Evolutionary conservation across 768 basidiomycete species (phyloP).

Genomic region (Termitomyces sp.): DNA sequence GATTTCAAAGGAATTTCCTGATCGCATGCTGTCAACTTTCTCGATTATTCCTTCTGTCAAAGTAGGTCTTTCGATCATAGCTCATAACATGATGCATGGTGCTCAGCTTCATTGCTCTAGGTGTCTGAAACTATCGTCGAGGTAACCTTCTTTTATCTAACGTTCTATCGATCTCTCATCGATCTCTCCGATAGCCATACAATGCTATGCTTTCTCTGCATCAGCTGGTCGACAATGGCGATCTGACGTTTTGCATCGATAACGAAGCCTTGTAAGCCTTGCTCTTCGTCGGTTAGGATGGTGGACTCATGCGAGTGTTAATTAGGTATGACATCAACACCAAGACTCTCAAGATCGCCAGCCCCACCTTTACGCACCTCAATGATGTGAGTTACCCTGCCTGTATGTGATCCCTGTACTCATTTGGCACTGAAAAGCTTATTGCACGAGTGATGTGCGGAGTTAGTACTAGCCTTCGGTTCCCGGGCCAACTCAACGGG

Average conservation of each 20-base stretch:
- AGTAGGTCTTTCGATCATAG: slow-evolving; percentile 20
- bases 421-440: slow-evolving; percentile 33
- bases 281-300: not conserved
- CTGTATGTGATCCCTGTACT: not conserved
- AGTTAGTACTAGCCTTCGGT: slow-evolving; percentile 86
- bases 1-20: slow-evolving; percentile 46
- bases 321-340: slow-evolving; percentile 70
- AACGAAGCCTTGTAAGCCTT: slow-evolving; percentile 77
- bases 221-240: slow-evolving; percentile 87
- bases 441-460: slow-evolving; percentile 93
- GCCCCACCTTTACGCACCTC: slow-evolving; percentile 63
- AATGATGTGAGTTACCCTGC: slow-evolving; percentile 52
- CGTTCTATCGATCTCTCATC: slow-evolving; percentile 30
- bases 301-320: not conserved
- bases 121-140: slow-evolving; percentile 59
- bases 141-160: slow-evolving; percentile 47
- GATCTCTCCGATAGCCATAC: slow-evolving; percentile 69
- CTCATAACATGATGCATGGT: not conserved
- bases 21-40: slow-evolving; percentile 56
- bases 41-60: slow-evolving; percentile 56
- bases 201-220: slow-evolving; percentile 83
- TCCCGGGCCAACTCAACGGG: slow-evolving; percentile 95
- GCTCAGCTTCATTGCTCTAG: slow-evolving; percentile 18
- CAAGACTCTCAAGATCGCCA: slow-evolving; percentile 62
- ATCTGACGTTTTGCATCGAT: slow-evolving; percentile 82